Evolutionary conservation across 148 eudicot genomes (phyloP).

Genomic region (Nyssa sinensis): DNA sequence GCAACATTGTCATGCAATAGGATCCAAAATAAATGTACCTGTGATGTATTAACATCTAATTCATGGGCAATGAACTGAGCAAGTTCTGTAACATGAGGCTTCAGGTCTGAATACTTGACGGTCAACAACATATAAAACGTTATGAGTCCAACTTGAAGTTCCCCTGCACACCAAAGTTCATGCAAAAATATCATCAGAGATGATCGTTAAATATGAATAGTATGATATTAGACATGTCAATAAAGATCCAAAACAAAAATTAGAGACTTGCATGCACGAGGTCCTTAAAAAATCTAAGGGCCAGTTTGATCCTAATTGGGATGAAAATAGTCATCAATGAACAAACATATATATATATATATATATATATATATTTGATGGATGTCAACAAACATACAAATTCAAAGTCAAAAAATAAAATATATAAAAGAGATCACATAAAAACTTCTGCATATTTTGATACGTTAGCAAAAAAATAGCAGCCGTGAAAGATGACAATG

Average conservation of each 20-base stretch:
- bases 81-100: constrained; percentile 65
- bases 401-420: no score
- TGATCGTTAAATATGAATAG: neutral
- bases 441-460: neutral
- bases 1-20: neutral
- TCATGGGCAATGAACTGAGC: constrained; percentile 59
- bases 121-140: constrained; percentile 61
- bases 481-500: neutral
- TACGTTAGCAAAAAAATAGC: neutral
- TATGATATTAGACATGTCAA: neutral
- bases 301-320: neutral
- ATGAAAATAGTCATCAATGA: neutral
- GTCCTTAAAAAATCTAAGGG: neutral
- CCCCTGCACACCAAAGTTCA: constrained; percentile 42
- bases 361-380: no score
- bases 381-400: no score
- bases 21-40: constrained; percentile 43
- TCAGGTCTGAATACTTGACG: constrained; percentile 52
- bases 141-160: constrained; percentile 49
- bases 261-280: neutral
- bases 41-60: constrained; percentile 58
- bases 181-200: neutral
- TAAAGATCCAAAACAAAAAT: neutral
- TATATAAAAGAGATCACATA: neutral
- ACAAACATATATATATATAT: neutral